Conservation (phyloP, 441 rosid genomes). For the Erodium moschatum region DNA sequence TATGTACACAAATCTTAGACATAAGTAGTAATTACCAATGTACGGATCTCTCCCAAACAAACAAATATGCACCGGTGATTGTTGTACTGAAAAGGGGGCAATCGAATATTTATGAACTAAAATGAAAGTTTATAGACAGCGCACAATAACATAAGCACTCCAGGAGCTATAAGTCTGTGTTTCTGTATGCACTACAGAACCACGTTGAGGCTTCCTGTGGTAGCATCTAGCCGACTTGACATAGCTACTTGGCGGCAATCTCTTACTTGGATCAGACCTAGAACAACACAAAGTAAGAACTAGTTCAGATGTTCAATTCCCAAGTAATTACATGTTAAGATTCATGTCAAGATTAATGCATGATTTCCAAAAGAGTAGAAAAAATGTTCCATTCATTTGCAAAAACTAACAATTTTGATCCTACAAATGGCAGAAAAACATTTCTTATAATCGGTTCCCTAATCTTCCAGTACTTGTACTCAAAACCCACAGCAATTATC, state of each 20-base stretch:
- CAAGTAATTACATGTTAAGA: not conserved
- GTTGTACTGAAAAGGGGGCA: too few relatives aligned
- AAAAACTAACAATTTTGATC: not conserved
- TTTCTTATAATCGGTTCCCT: not conserved
- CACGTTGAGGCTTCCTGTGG: slow-evolving; percentile 21
- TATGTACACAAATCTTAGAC: not conserved
- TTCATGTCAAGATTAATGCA: not conserved
- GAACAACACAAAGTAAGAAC: slow-evolving; percentile 9
- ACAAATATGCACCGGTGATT: not conserved
- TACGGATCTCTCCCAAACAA: not conserved
- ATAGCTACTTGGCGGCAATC: slow-evolving; percentile 41
- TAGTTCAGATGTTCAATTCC: not conserved
- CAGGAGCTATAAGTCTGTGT: slow-evolving; percentile 29
- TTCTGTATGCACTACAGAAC: slow-evolving; percentile 27
- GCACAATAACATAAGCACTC: slow-evolving; percentile 41
- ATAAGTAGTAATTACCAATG: not conserved
- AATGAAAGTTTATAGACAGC: slow-evolving; percentile 18
- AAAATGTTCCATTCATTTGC: not conserved
- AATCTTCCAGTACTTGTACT: not conserved
- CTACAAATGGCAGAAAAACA: not conserved
- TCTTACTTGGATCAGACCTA: slow-evolving; percentile 42
- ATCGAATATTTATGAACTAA: slow-evolving; percentile 16
- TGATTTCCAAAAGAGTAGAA: not conserved
- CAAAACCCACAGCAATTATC: not conserved
- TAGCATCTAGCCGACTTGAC: slow-evolving; percentile 33